Evolutionary conservation across 2,329 filamentous ascomycete species (phyloP), one percentile per base, ranked within the genome.

Genomic region (Epichloe baconii): DNA sequence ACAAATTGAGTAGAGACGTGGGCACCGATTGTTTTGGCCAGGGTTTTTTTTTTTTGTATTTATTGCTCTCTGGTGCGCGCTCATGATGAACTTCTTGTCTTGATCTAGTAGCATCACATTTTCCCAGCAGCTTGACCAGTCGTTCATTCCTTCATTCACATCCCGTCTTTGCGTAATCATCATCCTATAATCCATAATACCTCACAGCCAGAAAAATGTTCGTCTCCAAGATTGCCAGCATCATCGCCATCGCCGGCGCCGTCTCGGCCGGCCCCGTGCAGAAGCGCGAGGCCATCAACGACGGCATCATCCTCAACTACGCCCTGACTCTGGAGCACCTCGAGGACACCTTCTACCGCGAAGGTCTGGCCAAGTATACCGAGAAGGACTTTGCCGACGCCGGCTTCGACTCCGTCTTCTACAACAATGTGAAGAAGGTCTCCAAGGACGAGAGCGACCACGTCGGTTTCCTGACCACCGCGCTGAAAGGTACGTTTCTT

Each of bases 291-390:
- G 53, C 15, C 11, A 49, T 57, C 49, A 58, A 55, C 41, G 55
- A 57, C 45, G 54, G 56, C 44, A 59, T 62, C 48, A 73, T 74
- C 48, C 65, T 74, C 49, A 71, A 72, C 64, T 75, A 73, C 48
- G 72, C 72, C 19, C 62, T 75, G 21, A 70, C 71, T 2, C 71
- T 79, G 5, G 77, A 80, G 64, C 71, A 76, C 50, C 72, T 79
- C 34, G 82, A 86, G 66, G 68, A 77, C 54, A 71, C 70, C 51
- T 85, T 85, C 67, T 86, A 86, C 66, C 66, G 69, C 38, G 62
- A 82, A 47, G 81, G 75, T 38, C 69, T 85, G 4, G 62, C 68
- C 52, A 80, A 79, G 58, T 85, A 77, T 68, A 73, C 71, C 34
- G 63, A 72, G 53, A 55, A 61, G 2, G 70, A 80, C 56, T 83